phyloP scores from a whole-genome alignment of 2,329 filamentous ascomycete species.

The Aschersonia sp. region DNA sequence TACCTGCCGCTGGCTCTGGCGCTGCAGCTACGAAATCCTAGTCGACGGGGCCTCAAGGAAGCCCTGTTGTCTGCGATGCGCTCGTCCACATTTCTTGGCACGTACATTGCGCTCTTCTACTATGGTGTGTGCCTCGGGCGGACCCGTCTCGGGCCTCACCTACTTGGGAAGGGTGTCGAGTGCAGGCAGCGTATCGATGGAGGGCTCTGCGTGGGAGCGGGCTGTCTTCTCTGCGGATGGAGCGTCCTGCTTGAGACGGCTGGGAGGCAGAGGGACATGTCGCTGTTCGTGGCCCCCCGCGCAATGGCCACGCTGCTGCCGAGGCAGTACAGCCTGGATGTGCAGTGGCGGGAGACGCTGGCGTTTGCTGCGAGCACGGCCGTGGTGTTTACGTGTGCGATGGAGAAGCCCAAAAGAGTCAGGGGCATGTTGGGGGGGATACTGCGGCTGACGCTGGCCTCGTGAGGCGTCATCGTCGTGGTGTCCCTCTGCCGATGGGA shows the following conservation, averaged over 20 bases:
- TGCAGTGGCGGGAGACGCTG: conserved; percentile 52
- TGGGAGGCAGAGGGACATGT: conserved; percentile 56
- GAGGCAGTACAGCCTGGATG: conserved; percentile 45
- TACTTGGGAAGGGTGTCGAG: conserved; percentile 40
- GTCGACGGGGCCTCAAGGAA: conserved; percentile 28
- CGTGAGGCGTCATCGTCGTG: neutral
- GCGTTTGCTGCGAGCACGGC: conserved; percentile 55
- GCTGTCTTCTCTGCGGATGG: conserved; percentile 67
- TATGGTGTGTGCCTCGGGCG: conserved; percentile 71
- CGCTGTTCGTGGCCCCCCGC: conserved; percentile 67
- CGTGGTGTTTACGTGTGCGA: conserved; percentile 52
- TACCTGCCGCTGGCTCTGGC: conserved; percentile 63
- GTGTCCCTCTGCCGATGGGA: neutral
- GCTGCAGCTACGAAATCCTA: conserved; percentile 38
- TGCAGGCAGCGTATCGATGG: conserved; percentile 38
- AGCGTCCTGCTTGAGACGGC: conserved; percentile 61
- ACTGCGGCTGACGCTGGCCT: conserved; percentile 30
- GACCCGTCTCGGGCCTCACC: conserved; percentile 54
- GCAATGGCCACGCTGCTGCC: conserved; percentile 64
- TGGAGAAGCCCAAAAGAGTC: conserved; percentile 47
- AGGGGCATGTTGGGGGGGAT: conserved; percentile 54
- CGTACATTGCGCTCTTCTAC: conserved; percentile 69
- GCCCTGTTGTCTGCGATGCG: conserved; percentile 47
- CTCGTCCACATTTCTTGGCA: conserved; percentile 63
- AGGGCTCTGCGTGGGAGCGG: conserved; percentile 54